phyloP scores from a whole-genome alignment of 441 rosid genomes.

The Brassica hybrid region DNA sequence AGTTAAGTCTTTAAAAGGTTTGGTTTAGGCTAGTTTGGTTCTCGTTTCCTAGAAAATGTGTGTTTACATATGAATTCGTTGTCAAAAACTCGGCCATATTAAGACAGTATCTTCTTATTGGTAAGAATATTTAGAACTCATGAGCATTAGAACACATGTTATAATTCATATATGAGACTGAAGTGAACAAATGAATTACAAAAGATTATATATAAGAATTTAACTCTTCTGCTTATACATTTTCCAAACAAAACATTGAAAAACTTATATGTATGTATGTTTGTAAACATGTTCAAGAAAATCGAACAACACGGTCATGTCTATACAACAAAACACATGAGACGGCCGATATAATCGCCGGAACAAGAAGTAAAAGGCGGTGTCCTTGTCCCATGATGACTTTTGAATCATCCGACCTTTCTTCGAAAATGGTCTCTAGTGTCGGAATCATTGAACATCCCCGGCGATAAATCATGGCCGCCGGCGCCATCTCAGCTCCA shows the following conservation, averaged over 20 bases:
- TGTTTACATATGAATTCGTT: slow-evolving; percentile 1
- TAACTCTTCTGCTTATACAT: slow-evolving; percentile 32
- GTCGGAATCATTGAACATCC: slow-evolving; percentile 49
- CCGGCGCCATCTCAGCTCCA: slow-evolving; percentile 51
- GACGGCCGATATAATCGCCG: slow-evolving; percentile 47
- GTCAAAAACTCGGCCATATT: background rate
- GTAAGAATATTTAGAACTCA: background rate
- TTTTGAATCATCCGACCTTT: slow-evolving; percentile 44
- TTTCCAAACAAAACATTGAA: background rate
- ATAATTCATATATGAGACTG: background rate
- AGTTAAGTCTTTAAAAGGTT: background rate
- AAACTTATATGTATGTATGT: background rate
- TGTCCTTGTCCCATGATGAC: slow-evolving; percentile 27
- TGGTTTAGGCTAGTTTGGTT: no score
- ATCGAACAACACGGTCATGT: slow-evolving; percentile 38
- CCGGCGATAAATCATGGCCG: slow-evolving; percentile 45
- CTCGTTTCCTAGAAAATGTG: background rate
- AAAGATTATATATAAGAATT: background rate
- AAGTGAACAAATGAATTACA: background rate
- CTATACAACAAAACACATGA: slow-evolving; percentile 48
- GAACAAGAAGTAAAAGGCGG: slow-evolving; percentile 49
- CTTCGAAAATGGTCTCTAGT: slow-evolving; percentile 67
- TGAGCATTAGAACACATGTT: background rate
- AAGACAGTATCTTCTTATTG: background rate
- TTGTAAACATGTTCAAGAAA: slow-evolving; percentile 31